Evolutionary conservation across 1,284 basidiomycete species (phyloP), one percentile per base, ranked within the genome.

Genomic region (Sanghuangporus weigelae): DNA sequence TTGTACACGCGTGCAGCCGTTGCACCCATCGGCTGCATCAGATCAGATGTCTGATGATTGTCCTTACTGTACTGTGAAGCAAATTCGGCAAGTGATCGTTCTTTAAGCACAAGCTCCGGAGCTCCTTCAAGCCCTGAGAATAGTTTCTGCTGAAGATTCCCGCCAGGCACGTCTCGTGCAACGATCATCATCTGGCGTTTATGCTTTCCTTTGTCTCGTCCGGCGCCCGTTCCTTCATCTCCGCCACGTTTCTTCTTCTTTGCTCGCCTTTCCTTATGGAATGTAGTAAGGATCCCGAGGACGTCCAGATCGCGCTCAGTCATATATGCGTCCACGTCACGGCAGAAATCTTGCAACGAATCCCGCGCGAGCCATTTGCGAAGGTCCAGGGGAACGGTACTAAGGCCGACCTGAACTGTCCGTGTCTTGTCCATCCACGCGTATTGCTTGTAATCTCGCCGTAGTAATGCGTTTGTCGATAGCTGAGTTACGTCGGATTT

Each of bases 371-470:
- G 76, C 82, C 78, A 91, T 38, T 72, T 68, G 59, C 84, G 78
- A 7, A 96, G 78, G 11, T 81, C 78, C 2, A 90, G 70, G 1
- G 93, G 94, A 2, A 96, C 90, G 1, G 92, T 90, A 2, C 91
- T 84, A 12, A 97, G 77, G 1, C 95, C 95, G 3, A 84, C 79
- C 69, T 31, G 76, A 74, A 66, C 4, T 74, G 49, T 69, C 71
- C 57, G 73, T 72, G 11, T 73, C 19, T 73, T 69, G 0, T 83
- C 81, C 2, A 74, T 73, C 68, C 84, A 77, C 2, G 72, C 69
- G 72, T 94, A 96, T 70, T 96, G 87, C 74, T 99, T 98, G 81
- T 96, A 99, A 75, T 98, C 96, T 19, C 96, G 79, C 19, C 90
- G 80, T 3, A 98, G 81, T 35, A 98, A 84, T 69, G 98, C 93